Evolutionary conservation across 2,329 filamentous ascomycete species (phyloP), one percentile per base, ranked within the genome.

Genomic region (Botrytis medusae): DNA sequence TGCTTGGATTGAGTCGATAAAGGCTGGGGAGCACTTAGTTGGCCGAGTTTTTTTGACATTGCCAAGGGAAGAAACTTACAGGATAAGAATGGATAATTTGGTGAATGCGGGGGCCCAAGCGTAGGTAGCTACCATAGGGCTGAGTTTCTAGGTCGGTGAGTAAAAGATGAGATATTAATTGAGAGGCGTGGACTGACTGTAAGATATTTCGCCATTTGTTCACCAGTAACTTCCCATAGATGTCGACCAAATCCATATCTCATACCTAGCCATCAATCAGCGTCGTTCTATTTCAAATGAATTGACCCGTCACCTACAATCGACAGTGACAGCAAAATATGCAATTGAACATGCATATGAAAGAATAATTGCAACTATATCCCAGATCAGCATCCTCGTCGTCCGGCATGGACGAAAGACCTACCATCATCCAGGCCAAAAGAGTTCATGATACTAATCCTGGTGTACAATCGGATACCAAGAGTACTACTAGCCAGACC

Each of bases 291-390:
- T 12, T 44, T 6, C 25, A 1, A 1, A 6, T 18, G 2, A 34
- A 65, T 34, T 16, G 14, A 20, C 25, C 22, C 20, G 2, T 25
- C 42, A 65, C 62, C 29, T 29, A 65, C 62, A 65, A 48, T 65
- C 44, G 1, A 65, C 4, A 48, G 29, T 65, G 8, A 65, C 2
- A 22, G 62, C 62, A 48, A 65, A 65, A 48, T 65, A 65, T 65
- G 62, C 62, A 48, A 65, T 65, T 46, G 62, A 65, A 32, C 42
- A 65, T 65, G 44, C 42, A 48, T 34, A 65, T 34, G 62, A 34
- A 48, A 65, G 62, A 34, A 65, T 48, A 37, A 65, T 65, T 3
- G 42, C 42, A 25, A 65, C 62, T 65, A 22, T 20, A 6, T 46
- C 18, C 18, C 40, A 29, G 10, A 32, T 64, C 10, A 64, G 61